phyloP scores from a whole-genome alignment of 805 yeast genomes.

The Candida orba region DNA sequence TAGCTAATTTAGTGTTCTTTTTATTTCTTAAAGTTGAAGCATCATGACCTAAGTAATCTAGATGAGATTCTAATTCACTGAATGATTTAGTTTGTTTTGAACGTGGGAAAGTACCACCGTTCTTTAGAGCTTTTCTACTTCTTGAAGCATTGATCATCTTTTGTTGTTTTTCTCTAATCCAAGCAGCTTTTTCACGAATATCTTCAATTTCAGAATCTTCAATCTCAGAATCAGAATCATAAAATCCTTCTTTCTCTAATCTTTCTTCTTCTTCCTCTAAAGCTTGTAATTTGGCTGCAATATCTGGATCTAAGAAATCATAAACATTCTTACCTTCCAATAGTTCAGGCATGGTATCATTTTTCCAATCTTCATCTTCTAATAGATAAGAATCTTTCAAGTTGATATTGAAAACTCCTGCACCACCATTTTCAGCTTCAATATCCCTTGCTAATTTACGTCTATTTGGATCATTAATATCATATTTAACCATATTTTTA shows the following conservation, averaged over 20 bases:
- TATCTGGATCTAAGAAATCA: constrained; percentile 95
- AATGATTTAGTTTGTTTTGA: constrained; percentile 70
- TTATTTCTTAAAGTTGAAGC: constrained; percentile 56
- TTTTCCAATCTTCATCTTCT: constrained; percentile 97
- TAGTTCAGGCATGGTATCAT: constrained; percentile 94
- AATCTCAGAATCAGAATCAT: constrained; percentile 73
- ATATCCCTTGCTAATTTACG: constrained; percentile 78
- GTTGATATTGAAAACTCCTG: constrained; percentile 94
- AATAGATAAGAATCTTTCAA: constrained; percentile 85
- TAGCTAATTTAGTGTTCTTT: constrained; percentile 31
- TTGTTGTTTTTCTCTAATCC: constrained; percentile 96
- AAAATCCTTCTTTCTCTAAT: constrained; percentile 90
- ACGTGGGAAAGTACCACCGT: constrained; percentile 83
- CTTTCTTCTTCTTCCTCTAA: constrained; percentile 96
- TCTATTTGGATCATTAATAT: constrained; percentile 74
- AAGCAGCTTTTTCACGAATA: constrained; percentile 77
- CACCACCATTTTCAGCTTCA: constrained; percentile 95
- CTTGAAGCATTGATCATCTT: constrained; percentile 86
- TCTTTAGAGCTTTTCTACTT: constrained; percentile 78
- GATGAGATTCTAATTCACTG: constrained; percentile 76
- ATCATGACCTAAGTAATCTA: constrained; percentile 88
- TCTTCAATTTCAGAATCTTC: constrained; percentile 65
- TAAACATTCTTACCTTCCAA: constrained; percentile 94
- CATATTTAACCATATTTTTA: constrained; percentile 55
- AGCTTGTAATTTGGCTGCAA: constrained; percentile 86